phyloP scores from a whole-genome alignment of 257 asterid species.

The Ilex asprella region DNA sequence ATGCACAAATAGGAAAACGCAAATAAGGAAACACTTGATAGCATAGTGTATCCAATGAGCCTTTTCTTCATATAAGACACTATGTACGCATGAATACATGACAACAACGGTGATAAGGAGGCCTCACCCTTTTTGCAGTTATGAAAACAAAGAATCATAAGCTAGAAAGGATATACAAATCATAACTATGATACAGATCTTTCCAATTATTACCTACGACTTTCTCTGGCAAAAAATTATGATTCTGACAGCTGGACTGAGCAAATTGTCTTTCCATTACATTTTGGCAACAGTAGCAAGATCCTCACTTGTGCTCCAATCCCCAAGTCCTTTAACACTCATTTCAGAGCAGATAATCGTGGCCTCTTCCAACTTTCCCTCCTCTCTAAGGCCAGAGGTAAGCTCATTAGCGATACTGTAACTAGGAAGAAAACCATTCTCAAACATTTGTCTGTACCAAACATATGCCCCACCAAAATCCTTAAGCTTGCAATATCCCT shows the following conservation, averaged over 20 bases:
- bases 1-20: too few species aligned
- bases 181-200: neutral
- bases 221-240: neutral
- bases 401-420: slow-evolving; percentile 36
- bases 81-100: too few species aligned
- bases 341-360: slow-evolving; percentile 49
- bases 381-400: slow-evolving; percentile 48
- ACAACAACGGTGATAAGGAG: too few species aligned
- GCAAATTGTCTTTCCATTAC: slow-evolving; percentile 7
- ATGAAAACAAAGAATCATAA: neutral
- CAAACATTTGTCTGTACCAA: slow-evolving; percentile 67
- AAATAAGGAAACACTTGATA: too few species aligned
- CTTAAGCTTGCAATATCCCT: slow-evolving; percentile 53
- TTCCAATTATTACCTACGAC: neutral
- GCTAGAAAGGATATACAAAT: neutral
- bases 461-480: slow-evolving; percentile 47
- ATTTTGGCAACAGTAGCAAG: slow-evolving; percentile 20
- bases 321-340: slow-evolving; percentile 53
- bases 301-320: slow-evolving; percentile 20
- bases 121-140: too few species aligned
- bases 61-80: too few species aligned
- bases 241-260: neutral
- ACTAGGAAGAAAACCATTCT: slow-evolving; percentile 39
- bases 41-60: too few species aligned
- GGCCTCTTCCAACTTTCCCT: slow-evolving; percentile 39